These are phyloP conservation scores for Fusarium setosum DNA, from an alignment of 2,329 filamentous ascomycete genomes.

Conservation along the genomic window DNA sequence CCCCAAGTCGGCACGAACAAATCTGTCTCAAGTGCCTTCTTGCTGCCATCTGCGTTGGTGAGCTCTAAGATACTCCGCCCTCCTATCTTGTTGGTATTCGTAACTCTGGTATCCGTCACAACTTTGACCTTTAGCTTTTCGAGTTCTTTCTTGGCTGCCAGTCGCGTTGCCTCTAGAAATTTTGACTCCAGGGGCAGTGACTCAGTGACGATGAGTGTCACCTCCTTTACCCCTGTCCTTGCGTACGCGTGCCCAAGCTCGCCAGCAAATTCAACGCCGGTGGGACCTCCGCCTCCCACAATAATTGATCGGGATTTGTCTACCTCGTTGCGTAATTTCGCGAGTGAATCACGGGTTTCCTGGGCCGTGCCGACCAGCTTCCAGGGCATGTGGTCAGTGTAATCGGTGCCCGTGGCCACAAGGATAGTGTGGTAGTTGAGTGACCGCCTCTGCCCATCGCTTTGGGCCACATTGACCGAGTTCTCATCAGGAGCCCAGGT, in stretches of 20 bases:
- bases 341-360: background rate
- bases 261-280: background rate
- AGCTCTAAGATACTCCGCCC: background rate
- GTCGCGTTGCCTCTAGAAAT: background rate
- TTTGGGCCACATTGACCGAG: background rate
- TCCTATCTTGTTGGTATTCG: background rate
- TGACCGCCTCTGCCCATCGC: background rate
- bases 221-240: background rate
- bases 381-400: background rate
- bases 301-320: background rate
- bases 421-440: background rate
- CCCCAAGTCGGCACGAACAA: background rate
- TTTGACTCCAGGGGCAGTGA: background rate
- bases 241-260: background rate
- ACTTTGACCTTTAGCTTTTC: background rate
- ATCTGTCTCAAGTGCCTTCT: background rate
- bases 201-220: background rate
- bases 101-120: background rate
- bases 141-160: background rate
- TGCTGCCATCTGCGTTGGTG: background rate
- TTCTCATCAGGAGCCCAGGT: background rate
- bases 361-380: background rate
- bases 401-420: background rate
- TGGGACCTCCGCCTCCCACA: background rate
- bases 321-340: background rate